Base-by-base conservation (phyloP, 139 green algal genomes). In the Chlorella sp. region DNA sequence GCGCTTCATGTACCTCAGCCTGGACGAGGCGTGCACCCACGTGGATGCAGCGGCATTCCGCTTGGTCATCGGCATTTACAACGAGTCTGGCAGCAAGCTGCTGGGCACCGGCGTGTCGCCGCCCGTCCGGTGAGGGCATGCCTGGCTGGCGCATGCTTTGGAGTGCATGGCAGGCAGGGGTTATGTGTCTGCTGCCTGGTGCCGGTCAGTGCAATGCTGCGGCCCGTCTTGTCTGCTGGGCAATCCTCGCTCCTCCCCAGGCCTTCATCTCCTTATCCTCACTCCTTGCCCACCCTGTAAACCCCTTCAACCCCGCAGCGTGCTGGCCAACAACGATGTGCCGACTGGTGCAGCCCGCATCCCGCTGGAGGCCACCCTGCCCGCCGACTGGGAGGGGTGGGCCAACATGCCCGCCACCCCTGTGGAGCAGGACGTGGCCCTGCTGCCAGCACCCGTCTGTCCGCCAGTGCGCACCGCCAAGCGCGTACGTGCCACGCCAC, bases 321-420 rank as follows among this genome's bases (percentile, higher is more conserved):
- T 95, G 56, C 68, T 95, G 82, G 90, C 90, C 87, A 95, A 95
- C 87, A 95, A 95, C 51, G 92, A 95, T 78, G 90, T 91, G 36
- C 92, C 92, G 47, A 90, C 82, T 12, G 92, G 92, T 47, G 90
- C 92, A 13, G 92, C 92, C 39, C 89, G 84, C 73, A 87, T 93
- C 81, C 41, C 73, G 36, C 57, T 92, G 25, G 47, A 86, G 3
- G 67, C 51, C 13, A 23, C 41, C 15, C 47, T 85, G 51, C 67
- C 67, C 1, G 30, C 80, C 6, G 65, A 57, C 65, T 85, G 80
- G 80, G 80, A 85, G 68, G 80, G 80, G 1, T 85, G 80, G 80
- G 63, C 39, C n/a, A 63, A 62, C 47, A 63, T 47, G 76, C 26
- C 36, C 36, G 20, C 69, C 30, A n/a, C 69, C 4, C 34, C 34